phyloP scores from a whole-genome alignment of 352 stramenopile species.

The Globisporangium lucens region DNA sequence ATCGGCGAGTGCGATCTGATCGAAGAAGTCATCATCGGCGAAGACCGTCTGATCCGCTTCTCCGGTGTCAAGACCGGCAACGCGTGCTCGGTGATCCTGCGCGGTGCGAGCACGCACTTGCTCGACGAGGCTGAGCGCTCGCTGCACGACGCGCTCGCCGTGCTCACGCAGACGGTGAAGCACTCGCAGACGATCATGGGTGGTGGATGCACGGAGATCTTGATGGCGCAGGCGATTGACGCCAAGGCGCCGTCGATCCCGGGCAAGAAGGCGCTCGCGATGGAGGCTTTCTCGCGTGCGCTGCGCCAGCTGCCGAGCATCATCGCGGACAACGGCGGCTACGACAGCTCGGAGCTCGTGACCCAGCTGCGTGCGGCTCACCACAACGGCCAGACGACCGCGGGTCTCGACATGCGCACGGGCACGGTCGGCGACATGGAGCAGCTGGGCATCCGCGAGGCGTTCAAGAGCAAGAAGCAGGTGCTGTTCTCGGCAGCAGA shows the following conservation, averaged over 20 bases:
- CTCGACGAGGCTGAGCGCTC: conserved; percentile 99
- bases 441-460: conserved; percentile 96
- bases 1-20: conserved; percentile 97
- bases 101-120: conserved; percentile 94
- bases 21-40: conserved; percentile 99
- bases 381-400: conserved; percentile 86
- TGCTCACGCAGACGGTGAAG: conserved; percentile 97
- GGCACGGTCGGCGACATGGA: conserved; percentile 97
- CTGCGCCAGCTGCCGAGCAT: conserved; percentile 97
- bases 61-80: conserved; percentile 95
- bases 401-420: conserved; percentile 97
- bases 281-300: conserved; percentile 96
- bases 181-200: conserved; percentile 96
- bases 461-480: conserved; percentile 95
- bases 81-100: conserved; percentile 94
- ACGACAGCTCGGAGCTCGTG: conserved; percentile 98
- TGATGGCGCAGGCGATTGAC: conserved; percentile 94
- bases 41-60: conserved; percentile 96
- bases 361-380: conserved; percentile 95
- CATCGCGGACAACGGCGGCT: conserved; percentile 99
- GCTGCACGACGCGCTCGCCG: conserved; percentile 97
- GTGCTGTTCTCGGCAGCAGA: conserved; percentile 97
- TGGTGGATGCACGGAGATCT: conserved; percentile 95
- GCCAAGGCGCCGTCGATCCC: conserved; percentile 89
- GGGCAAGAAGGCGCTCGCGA: conserved; percentile 98